Evolutionary conservation across 2,329 filamentous ascomycete genomes (phyloP).

Genomic region (Achaetomium macrosporum): DNA sequence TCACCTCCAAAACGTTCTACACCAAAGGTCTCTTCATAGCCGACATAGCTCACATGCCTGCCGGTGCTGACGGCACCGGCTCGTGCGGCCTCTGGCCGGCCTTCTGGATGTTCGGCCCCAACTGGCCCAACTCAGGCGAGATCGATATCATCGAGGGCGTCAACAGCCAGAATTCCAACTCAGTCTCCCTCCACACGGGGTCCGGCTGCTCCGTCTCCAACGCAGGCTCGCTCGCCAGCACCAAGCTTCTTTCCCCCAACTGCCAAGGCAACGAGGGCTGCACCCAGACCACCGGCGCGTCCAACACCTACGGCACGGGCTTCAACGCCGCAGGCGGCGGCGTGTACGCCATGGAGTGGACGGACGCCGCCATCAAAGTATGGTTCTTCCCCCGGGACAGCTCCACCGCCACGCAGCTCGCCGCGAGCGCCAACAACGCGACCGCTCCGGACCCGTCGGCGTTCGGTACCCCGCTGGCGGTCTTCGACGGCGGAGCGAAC

Average conservation of each 20-base stretch:
- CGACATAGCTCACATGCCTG: conserved; percentile 73
- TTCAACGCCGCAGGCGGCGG: conserved; percentile 68
- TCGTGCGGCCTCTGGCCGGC: conserved; percentile 71
- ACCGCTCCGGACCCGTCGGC: conserved; percentile 58
- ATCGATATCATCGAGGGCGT: conserved; percentile 79
- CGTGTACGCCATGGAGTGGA: conserved; percentile 74
- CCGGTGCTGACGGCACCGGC: conserved; percentile 35
- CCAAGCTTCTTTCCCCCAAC: conserved; percentile 39
- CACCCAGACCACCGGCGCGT: conserved; percentile 44
- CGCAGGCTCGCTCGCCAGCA: conserved; percentile 41
- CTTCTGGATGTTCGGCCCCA: conserved; percentile 61
- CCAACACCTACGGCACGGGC: conserved; percentile 55
- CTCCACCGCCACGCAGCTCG: conserved; percentile 22
- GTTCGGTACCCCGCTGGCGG: conserved; percentile 66
- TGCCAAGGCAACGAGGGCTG: conserved; percentile 45
- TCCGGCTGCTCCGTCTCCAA: conserved; percentile 53
- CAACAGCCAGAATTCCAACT: conserved; percentile 53
- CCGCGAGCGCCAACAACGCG: conserved; percentile 36
- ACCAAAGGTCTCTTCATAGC: conserved; percentile 64
- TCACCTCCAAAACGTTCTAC: conserved; percentile 62
- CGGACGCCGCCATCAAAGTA: conserved; percentile 61
- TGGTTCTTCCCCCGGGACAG: conserved; percentile 71
- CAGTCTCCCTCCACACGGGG: conserved; percentile 63
- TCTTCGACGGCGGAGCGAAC: conserved; percentile 57
- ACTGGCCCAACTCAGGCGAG: conserved; percentile 66